Percentiles rank a stretch among this genome's conserved stretches.
Evolutionary conservation across 1,139 yeast species (phyloP).

Genomic region (Pneumocystis wakefieldiae): DNA sequence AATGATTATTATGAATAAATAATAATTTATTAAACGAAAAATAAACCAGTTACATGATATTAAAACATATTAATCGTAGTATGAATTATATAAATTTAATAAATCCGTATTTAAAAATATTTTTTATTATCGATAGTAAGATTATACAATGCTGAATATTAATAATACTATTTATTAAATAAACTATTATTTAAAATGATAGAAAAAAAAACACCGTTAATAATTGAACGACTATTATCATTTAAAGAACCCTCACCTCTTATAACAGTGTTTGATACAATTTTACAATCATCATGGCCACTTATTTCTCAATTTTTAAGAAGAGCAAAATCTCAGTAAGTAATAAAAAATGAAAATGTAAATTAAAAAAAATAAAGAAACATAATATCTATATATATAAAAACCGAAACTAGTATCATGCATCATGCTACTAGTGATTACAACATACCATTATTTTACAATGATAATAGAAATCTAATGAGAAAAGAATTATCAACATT

Average conservation of each 20-base stretch:
- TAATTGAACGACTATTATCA: not conserved
- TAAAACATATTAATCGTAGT: no score
- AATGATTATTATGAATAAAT: no score
- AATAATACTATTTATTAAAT: no score
- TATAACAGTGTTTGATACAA: not conserved
- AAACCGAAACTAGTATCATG: not conserved
- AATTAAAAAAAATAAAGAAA: not conserved
- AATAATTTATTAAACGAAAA: no score
- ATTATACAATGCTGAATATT: no score
- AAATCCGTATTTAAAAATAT: no score
- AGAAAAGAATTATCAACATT: not conserved
- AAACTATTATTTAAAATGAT: not conserved
- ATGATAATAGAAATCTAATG: not conserved
- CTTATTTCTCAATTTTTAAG: not conserved
- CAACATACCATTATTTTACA: not conserved
- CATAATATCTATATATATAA: not conserved
- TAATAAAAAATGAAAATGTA: not conserved
- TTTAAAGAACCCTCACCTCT: conserved; percentile 1
- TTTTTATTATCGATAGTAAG: no score
- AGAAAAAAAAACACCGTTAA: not conserved
- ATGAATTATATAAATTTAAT: no score
- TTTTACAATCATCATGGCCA: not conserved
- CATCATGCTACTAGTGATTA: not conserved
- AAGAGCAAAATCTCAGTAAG: not conserved
- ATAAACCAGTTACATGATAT: no score